Evolutionary conservation across 495 filamentous ascomycete genomes (phyloP).

Genomic region (Aspergillus wentii): DNA sequence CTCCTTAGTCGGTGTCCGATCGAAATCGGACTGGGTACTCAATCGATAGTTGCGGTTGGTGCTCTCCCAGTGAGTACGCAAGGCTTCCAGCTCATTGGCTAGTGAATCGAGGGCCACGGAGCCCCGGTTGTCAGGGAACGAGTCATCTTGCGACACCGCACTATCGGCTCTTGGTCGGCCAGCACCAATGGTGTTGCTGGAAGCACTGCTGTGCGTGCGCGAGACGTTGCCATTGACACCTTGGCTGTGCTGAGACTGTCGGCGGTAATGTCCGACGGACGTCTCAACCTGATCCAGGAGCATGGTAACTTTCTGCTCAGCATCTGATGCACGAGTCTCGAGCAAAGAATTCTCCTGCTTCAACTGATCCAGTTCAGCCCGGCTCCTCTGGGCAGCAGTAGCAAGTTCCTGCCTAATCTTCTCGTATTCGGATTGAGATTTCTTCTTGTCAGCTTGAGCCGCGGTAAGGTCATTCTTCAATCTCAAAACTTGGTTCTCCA

Average conservation of each 20-base stretch:
- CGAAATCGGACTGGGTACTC: constrained; percentile 81
- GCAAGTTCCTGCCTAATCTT: constrained; percentile 55
- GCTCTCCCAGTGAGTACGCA: constrained; percentile 89
- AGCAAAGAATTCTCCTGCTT: constrained; percentile 75
- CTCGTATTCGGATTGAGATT: constrained; percentile 50
- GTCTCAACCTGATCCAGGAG: constrained; percentile 90
- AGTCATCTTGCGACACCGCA: constrained; percentile 52
- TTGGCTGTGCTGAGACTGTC: constrained; percentile 59
- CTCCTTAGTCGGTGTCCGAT: constrained; percentile 56
- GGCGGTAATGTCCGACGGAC: constrained; percentile 90
- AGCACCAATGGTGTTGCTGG: constrained; percentile 30
- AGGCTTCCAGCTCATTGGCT: constrained; percentile 82
- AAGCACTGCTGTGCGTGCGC: constrained; percentile 41
- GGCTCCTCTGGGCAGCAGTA: constrained; percentile 48
- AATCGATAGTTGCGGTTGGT: constrained; percentile 92
- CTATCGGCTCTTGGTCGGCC: constrained; percentile 38
- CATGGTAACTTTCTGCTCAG: constrained; percentile 87
- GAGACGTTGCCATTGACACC: constrained; percentile 32
- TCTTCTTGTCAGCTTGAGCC: constrained; percentile 63
- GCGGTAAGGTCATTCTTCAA: constrained; percentile 62
- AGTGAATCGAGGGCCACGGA: constrained; percentile 86
- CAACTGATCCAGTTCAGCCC: constrained; percentile 70
- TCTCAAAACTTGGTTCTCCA: constrained; percentile 66
- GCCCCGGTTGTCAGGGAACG: constrained; percentile 64
- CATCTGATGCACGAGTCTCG: constrained; percentile 78